Conservation (phyloP, 2,329 filamentous ascomycete species). For the Botrytis medusae region DNA sequence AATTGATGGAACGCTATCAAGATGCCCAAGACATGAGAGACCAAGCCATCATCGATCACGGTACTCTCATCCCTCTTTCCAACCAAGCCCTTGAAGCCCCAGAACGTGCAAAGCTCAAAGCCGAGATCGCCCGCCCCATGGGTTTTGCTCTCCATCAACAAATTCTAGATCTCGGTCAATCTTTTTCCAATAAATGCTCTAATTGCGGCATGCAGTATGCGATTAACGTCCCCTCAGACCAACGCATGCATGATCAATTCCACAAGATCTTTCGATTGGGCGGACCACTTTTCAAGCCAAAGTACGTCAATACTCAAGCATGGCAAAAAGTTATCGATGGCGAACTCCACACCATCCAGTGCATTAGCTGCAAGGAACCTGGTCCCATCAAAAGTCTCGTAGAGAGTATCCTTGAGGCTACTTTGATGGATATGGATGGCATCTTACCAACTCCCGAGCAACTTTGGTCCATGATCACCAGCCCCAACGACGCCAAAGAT, state of each 20-base stretch:
- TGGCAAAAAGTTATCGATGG: slow-evolving; percentile 12
- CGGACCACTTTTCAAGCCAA: not conserved
- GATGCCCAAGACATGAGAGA: slow-evolving; percentile 18
- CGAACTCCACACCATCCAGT: slow-evolving; percentile 4
- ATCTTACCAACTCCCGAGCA: not conserved
- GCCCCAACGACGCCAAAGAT: slow-evolving; percentile 11
- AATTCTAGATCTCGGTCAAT: slow-evolving; percentile 27
- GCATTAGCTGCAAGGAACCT: slow-evolving; percentile 3
- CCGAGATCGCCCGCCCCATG: not conserved
- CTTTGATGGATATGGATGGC: slow-evolving; percentile 18
- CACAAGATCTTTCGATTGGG: slow-evolving; percentile 21
- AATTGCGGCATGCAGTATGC: slow-evolving; percentile 29
- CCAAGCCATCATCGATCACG: not conserved
- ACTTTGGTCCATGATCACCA: slow-evolving; percentile 22
- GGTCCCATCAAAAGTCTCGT: slow-evolving; percentile 3
- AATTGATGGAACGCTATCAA: not conserved
- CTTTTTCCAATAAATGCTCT: slow-evolving; percentile 21
- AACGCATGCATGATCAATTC: slow-evolving; percentile 21
- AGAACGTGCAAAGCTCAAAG: slow-evolving; percentile 10
- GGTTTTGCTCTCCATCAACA: slow-evolving; percentile 16
- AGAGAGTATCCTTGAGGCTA: slow-evolving; percentile 12
- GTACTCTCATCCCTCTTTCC: not conserved
- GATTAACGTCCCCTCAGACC: slow-evolving; percentile 21
- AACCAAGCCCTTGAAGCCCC: slow-evolving; percentile 1
- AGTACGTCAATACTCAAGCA: slow-evolving; percentile 3